A percentile compares a stretch with the other conserved stretches of the same genome.
Evolutionary conservation across 768 basidiomycete species (phyloP).

Genomic region (Kwoniella bestiolae): DNA sequence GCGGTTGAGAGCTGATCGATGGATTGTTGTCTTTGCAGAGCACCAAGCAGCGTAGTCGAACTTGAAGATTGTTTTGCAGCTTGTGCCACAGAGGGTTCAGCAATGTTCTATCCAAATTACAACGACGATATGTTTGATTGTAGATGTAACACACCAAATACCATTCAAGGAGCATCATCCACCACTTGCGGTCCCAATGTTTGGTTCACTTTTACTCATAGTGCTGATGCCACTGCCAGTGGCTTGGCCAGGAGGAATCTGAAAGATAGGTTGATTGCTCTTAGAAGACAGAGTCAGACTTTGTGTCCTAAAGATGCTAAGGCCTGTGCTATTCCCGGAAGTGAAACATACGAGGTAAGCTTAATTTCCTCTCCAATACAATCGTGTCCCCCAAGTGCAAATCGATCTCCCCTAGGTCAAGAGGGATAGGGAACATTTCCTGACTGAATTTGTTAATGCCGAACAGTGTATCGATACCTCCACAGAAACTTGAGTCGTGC

Average conservation of each 20-base stretch:
- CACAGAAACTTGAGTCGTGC: slow-evolving; percentile 21
- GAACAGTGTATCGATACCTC: slow-evolving; percentile 23
- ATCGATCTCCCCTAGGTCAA: too few species aligned
- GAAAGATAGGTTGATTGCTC: neutral
- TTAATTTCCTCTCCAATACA: too few species aligned
- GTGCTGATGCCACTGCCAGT: slow-evolving; percentile 3
- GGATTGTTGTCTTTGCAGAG: too few species aligned
- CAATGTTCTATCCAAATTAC: neutral
- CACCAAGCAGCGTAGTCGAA: too few species aligned
- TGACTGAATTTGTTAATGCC: too few species aligned
- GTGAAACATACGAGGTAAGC: slow-evolving; percentile 19
- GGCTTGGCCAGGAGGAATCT: slow-evolving; percentile 9
- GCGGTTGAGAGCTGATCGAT: too few species aligned
- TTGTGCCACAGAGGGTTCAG: slow-evolving; percentile 1
- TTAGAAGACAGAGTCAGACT: slow-evolving; percentile 2
- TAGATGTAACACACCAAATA: slow-evolving; percentile 2
- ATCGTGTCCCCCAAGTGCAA: too few species aligned
- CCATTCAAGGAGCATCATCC: neutral
- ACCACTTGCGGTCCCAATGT: slow-evolving; percentile 2
- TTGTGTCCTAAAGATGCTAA: slow-evolving; percentile 16
- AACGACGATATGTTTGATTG: neutral
- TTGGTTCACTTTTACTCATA: slow-evolving; percentile 8
- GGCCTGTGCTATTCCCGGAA: slow-evolving; percentile 6
- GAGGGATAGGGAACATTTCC: too few species aligned
- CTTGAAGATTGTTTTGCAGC: slow-evolving; percentile 7